phyloP scores from a whole-genome alignment of 176 grass and related monocot species.

The Bonia amplexicaulis region DNA sequence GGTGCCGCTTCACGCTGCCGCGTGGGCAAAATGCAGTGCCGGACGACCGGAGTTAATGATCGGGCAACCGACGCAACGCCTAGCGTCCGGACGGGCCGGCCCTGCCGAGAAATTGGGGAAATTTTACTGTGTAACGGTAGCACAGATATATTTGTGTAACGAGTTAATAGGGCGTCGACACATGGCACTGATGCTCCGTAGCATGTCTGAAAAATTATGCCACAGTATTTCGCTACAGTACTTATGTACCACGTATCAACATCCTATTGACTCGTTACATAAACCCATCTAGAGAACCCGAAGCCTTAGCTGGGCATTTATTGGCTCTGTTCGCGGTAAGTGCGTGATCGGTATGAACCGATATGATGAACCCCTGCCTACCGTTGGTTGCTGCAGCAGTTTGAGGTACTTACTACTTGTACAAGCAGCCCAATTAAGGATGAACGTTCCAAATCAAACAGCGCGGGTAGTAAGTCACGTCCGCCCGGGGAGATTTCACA shows the following conservation, averaged over 20 bases:
- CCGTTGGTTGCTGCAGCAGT: neutral
- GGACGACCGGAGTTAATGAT: neutral
- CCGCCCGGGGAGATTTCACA: neutral
- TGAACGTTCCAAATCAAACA: neutral
- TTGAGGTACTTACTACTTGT: neutral
- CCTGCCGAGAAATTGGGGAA: neutral
- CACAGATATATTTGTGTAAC: too few species aligned
- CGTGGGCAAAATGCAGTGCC: neutral
- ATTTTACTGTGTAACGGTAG: too few species aligned
- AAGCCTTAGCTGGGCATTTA: neutral
- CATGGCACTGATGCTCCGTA: too few species aligned
- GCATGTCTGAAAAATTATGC: too few species aligned
- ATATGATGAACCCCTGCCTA: neutral
- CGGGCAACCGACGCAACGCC: conserved; percentile 13
- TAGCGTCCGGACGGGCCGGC: neutral
- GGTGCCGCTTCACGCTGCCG: neutral
- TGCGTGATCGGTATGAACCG: conserved; percentile 6
- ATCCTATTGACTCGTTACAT: too few species aligned
- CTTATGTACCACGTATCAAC: too few species aligned
- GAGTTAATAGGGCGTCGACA: too few species aligned
- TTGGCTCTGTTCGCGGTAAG: neutral
- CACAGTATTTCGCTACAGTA: too few species aligned
- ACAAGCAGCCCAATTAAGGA: neutral
- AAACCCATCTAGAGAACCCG: neutral
- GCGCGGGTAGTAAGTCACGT: neutral